Evolutionary conservation across 129 eudicot genomes (phyloP).

Genomic region (Solidago caesia): DNA sequence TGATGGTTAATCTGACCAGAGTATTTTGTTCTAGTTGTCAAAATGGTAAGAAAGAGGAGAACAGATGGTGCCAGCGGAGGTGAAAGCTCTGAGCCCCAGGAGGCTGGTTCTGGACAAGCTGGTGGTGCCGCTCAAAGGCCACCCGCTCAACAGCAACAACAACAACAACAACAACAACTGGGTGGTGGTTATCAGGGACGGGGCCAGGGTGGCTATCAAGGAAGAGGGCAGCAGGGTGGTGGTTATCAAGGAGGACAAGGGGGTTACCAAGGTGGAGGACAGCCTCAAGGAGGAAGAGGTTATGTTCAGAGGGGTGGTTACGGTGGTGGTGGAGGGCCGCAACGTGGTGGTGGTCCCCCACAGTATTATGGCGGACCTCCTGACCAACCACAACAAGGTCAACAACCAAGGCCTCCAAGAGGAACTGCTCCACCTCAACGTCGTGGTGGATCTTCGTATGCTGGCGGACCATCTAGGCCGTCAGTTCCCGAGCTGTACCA

Average conservation of each 20-base stretch:
- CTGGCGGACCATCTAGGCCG: conserved; percentile 76
- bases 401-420: conserved; percentile 51
- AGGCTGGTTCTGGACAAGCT: conserved; percentile 50
- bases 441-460: conserved; percentile 58
- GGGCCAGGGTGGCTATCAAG: conserved; percentile 30
- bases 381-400: conserved; percentile 49
- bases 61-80: conserved; percentile 56
- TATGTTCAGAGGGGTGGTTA: conserved; percentile 51
- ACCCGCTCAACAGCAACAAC: conserved; percentile 47
- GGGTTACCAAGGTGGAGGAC: conserved; percentile 37
- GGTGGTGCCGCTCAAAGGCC: conserved; percentile 51
- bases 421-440: conserved; percentile 64
- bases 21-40: conserved; percentile 31
- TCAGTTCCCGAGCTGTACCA: conserved; percentile 97
- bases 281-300: conserved; percentile 65
- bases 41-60: conserved; percentile 84
- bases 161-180: conserved; percentile 30
- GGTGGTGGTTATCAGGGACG: conserved; percentile 34
- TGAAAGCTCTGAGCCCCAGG: conserved; percentile 60
- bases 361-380: conserved; percentile 42
- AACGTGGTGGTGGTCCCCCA: conserved; percentile 60
- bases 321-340: conserved; percentile 54
- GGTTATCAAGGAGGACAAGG: conserved; percentile 22
- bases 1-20: background rate
- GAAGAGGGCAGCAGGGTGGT: conserved; percentile 30